phyloP scores from a whole-genome alignment of 805 yeast genomes.

The Saccharomycopsis lassenensis region DNA sequence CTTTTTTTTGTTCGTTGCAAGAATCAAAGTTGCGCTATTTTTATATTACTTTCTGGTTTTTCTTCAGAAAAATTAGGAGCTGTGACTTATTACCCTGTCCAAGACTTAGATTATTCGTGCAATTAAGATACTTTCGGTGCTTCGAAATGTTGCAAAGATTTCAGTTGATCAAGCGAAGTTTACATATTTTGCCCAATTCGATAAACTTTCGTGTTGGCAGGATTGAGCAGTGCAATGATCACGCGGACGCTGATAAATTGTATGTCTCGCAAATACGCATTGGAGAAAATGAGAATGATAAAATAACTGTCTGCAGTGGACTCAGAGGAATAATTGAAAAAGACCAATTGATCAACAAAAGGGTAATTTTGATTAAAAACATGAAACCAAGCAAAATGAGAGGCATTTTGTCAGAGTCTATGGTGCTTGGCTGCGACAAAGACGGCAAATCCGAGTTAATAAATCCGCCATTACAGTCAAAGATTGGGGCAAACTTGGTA shows the following conservation, averaged over 20 bases:
- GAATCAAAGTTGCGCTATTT: no score
- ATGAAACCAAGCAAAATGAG: conserved; percentile 53
- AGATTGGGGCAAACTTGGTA: conserved; percentile 30
- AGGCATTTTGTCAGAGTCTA: conserved; percentile 51
- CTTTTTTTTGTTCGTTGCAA: no score
- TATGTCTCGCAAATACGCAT: conserved; percentile 43
- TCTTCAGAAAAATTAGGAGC: no score
- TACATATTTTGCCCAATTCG: no score
- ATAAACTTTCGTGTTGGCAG: conserved; percentile 36
- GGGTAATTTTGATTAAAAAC: conserved; percentile 46
- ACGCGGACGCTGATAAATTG: conserved; percentile 48
- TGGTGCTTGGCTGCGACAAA: conserved; percentile 50
- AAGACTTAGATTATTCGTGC: no score
- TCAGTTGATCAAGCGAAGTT: no score
- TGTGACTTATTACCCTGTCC: no score
- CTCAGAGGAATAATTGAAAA: conserved; percentile 34
- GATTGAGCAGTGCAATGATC: conserved; percentile 34
- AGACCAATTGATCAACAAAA: conserved; percentile 28
- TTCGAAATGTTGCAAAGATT: no score
- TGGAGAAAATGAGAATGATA: conserved; percentile 4
- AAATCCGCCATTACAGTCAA: conserved; percentile 30
- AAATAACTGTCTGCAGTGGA: conserved; percentile 49
- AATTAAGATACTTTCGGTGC: no score
- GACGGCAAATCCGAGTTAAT: conserved; percentile 33
- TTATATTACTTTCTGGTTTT: no score